Percentiles rank a stretch among this genome's conserved stretches.
Conservation (phyloP, 2,329 filamentous ascomycete species). For the Microcyclospora pomicola region DNA sequence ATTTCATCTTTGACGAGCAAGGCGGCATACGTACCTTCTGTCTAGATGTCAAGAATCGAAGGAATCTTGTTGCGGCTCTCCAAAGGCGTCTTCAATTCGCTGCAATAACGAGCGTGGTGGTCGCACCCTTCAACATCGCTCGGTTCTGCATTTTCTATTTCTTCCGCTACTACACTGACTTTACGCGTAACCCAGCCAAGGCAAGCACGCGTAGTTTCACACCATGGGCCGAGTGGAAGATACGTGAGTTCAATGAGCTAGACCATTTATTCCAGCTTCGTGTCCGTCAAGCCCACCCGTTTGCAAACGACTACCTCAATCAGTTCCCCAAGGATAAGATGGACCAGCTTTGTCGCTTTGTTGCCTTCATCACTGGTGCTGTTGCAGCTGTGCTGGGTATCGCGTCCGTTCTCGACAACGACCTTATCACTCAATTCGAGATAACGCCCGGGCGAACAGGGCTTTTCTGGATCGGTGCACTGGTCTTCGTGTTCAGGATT, state of each 20-base stretch:
- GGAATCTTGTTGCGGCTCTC: slow-evolving; percentile 63
- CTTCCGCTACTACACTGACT: slow-evolving; percentile 93
- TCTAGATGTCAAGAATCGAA: slow-evolving; percentile 67
- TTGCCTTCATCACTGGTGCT: slow-evolving; percentile 78
- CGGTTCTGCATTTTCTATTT: slow-evolving; percentile 84
- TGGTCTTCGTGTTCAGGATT: slow-evolving; percentile 70
- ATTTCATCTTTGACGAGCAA: slow-evolving; percentile 83
- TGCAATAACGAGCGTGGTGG: slow-evolving; percentile 71
- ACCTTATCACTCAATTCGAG: slow-evolving; percentile 83
- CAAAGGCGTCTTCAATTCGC: slow-evolving; percentile 67
- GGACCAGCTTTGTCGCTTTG: slow-evolving; percentile 67
- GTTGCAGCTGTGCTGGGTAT: slow-evolving; percentile 74
- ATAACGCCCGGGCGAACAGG: slow-evolving; percentile 79
- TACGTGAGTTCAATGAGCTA: slow-evolving; percentile 94
- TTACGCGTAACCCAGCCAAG: slow-evolving; percentile 81
- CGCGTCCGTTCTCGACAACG: slow-evolving; percentile 75
- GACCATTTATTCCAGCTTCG: slow-evolving; percentile 82
- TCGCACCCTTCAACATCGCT: slow-evolving; percentile 74
- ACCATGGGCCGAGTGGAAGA: slow-evolving; percentile 91
- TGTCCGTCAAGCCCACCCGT: slow-evolving; percentile 87
- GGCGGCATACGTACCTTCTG: slow-evolving; percentile 81
- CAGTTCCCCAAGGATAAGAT: slow-evolving; percentile 95
- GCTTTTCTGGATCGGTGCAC: slow-evolving; percentile 76
- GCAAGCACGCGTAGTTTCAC: slow-evolving; percentile 85
- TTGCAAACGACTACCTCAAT: slow-evolving; percentile 80